Percentiles rank a stretch among this genome's conserved stretches.
Conservation (phyloP, 108 stramenopile genomes). For the Aurantiochytrium sp. region DNA sequence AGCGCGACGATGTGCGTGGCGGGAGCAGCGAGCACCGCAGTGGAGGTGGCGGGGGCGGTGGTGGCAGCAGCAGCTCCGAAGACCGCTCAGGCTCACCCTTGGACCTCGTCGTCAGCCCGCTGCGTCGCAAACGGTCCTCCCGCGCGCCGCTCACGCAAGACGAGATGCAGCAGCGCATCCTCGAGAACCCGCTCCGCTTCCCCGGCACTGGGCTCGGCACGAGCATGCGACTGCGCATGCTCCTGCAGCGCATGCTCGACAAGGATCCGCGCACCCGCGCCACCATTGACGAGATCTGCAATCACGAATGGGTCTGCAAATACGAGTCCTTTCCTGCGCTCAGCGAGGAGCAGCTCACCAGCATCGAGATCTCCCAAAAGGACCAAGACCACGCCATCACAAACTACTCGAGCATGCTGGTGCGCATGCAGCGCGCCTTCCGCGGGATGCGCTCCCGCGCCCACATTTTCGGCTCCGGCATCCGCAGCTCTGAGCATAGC, state of each 20-base stretch:
- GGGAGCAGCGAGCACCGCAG: no score
- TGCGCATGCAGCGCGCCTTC: background rate
- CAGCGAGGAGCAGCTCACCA: background rate
- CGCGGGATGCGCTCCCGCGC: background rate
- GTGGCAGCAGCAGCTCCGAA: background rate
- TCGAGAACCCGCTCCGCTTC: slow-evolving; percentile 7
- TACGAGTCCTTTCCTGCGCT: background rate
- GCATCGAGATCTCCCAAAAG: background rate
- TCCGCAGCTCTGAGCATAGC: background rate
- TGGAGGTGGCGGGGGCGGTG: background rate
- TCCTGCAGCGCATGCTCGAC: slow-evolving; percentile 14
- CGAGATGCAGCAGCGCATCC: slow-evolving; percentile 13
- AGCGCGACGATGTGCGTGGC: background rate
- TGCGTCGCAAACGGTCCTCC: background rate
- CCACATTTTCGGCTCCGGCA: background rate
- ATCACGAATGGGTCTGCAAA: background rate
- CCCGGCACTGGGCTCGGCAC: slow-evolving; percentile 10
- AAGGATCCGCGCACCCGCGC: background rate
- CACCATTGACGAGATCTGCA: background rate
- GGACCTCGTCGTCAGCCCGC: background rate
- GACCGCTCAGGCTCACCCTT: background rate
- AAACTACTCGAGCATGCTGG: background rate
- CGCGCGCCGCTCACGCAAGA: background rate
- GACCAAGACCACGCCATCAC: background rate
- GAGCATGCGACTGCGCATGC: background rate